Base-by-base conservation (phyloP, 257 asterid genomes). In the Rhazya stricta region DNA sequence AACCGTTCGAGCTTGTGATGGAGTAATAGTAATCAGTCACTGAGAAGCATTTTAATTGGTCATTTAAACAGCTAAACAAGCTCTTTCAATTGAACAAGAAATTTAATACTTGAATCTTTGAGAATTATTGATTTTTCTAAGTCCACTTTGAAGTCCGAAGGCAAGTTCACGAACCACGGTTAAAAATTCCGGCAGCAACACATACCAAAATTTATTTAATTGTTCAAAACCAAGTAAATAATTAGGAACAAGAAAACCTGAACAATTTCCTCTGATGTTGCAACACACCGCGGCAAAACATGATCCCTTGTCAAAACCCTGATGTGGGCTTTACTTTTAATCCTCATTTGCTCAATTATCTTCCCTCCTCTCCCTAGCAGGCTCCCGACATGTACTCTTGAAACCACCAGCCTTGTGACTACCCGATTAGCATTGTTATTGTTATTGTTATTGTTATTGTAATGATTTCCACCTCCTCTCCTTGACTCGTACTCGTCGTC, bases 361-460 rank as follows among this genome's bases (percentile, higher is more conserved):
- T 87, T 88, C 82, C 98, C 98, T 58, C 97, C 94, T 84, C 89
- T 93, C 72, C 98, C 98, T 76, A 93, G 72, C 89, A 93, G 82
- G 76, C 91, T 77, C 72, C 98, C 98, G 32, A 89, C 94, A 39
- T 89, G 97, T 89, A 84, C 84, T 75, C 90, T 82, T 11, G 91
- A 86, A 46, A 92, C 98, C 72, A 92, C 97, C 78, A 92, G 80
- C 85, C 97, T 92, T 25, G 98, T 83, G 66, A 92, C 96, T 57
- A 88, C 89, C 42, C 63, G 75, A 46, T 50, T 71, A 48, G 62
- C 27, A 21, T n/a, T 18, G 32, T 48, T 54, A 34, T 54, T 36
- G 62, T 19, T 34, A 30, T 29, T 46, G n/a, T 36, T 18, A 36
- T 15, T 19, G 43, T 66, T 21, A 45, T 16, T 45, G 75, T 71